These are phyloP conservation scores for Cyamopsis tetragonoloba DNA, from an alignment of 306 rosid species.

Conservation along the genomic window DNA sequence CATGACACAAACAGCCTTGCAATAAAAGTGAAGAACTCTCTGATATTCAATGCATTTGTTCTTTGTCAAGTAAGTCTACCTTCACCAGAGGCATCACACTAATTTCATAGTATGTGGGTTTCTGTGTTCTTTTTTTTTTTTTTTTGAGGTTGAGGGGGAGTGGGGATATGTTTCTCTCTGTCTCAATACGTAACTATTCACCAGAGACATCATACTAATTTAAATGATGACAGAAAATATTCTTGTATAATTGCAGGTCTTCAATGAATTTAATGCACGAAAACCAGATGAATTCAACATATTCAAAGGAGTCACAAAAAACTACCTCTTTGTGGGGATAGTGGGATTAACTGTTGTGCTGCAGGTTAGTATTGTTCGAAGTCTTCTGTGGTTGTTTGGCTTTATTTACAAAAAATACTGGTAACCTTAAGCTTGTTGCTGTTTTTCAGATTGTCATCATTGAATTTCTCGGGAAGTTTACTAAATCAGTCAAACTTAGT, in stretches of 20 bases:
- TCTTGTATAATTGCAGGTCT: slow-evolving; percentile 47
- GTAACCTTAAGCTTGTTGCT: background rate
- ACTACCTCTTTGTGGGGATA: slow-evolving; percentile 78
- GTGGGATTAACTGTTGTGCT: slow-evolving; percentile 60
- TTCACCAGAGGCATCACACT: background rate
- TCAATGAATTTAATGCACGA: slow-evolving; percentile 88
- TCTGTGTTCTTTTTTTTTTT: background rate
- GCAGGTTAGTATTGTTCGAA: slow-evolving; percentile 52
- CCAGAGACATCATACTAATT: too few relatives aligned
- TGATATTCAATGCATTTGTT: slow-evolving; percentile 93
- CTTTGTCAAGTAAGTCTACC: slow-evolving; percentile 74
- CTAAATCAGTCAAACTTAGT: slow-evolving; percentile 55
- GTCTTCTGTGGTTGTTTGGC: background rate
- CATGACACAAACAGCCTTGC: slow-evolving; percentile 27
- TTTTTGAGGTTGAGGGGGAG: background rate
- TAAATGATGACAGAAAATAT: slow-evolving; percentile 17
- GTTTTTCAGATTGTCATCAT: slow-evolving; percentile 57
- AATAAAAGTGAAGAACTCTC: slow-evolving; percentile 65
- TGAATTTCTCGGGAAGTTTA: slow-evolving; percentile 76
- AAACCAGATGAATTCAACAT: slow-evolving; percentile 81
- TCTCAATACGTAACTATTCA: too few relatives aligned
- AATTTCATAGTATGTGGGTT: background rate
- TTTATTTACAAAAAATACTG: background rate
- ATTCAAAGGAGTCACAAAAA: slow-evolving; percentile 66
- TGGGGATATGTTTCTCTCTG: too few relatives aligned